phyloP scores from a whole-genome alignment of 2,329 filamentous ascomycete genomes.

The Pseudodiploospora longispora region DNA sequence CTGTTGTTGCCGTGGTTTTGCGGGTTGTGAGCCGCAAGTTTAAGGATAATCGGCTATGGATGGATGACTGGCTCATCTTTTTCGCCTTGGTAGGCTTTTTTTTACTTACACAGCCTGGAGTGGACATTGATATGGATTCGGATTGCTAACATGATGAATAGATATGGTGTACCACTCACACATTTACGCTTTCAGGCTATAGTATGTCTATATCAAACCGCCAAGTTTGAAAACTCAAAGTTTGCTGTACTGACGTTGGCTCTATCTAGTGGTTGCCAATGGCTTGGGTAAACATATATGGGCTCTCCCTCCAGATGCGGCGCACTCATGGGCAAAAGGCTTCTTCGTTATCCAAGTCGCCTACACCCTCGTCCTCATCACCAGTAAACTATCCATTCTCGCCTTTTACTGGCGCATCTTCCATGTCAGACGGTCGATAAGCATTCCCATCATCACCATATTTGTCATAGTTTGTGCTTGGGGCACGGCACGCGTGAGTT shows the following conservation, averaged over 20 bases:
- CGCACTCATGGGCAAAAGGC: constrained; percentile 12
- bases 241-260: background rate
- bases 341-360: constrained; percentile 15
- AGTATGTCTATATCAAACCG: background rate
- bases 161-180: constrained; percentile 1
- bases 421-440: constrained; percentile 12
- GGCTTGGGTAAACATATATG: constrained; percentile 17
- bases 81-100: constrained; percentile 1
- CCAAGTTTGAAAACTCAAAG: too few relatives aligned
- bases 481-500: constrained; percentile 14
- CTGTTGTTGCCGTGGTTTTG: background rate
- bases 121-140: too few relatives aligned
- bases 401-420: constrained; percentile 19
- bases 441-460: constrained; percentile 12
- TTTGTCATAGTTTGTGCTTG: constrained; percentile 11
- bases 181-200: constrained; percentile 3
- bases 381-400: constrained; percentile 16
- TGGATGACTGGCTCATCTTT: constrained; percentile 10
- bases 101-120: background rate
- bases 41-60: constrained; percentile 1
- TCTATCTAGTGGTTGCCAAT: constrained; percentile 11
- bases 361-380: constrained; percentile 12
- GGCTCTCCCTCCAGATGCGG: constrained; percentile 11
- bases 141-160: too few relatives aligned
- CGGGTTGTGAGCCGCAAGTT: background rate